A percentile compares a stretch with the other conserved stretches of the same genome.
Evolutionary conservation across 768 basidiomycete species (phyloP).

Genomic region (Pleurotus platypus): DNA sequence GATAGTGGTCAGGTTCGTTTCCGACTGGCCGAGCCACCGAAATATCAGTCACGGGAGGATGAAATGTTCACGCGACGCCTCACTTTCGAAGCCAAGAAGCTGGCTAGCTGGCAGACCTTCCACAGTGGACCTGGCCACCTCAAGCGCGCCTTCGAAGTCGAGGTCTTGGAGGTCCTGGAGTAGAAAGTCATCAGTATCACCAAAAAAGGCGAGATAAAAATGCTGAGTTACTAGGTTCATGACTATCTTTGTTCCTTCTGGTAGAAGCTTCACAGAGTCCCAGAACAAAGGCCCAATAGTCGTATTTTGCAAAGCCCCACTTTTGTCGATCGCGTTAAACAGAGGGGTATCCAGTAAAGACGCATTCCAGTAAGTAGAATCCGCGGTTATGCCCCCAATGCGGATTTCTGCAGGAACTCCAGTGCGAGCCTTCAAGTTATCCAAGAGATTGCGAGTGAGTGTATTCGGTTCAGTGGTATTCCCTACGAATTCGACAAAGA

Average conservation of each 20-base stretch:
- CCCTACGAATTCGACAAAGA: slow-evolving; percentile 47
- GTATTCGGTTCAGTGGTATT: slow-evolving; percentile 39
- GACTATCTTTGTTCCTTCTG: slow-evolving; percentile 42
- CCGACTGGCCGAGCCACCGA: slow-evolving; percentile 32
- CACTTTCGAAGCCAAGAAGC: slow-evolving; percentile 43
- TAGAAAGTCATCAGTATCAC: too few relatives aligned
- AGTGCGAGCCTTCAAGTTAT: slow-evolving; percentile 41
- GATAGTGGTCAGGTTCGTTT: slow-evolving; percentile 54
- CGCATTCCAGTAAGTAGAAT: slow-evolving; percentile 47
- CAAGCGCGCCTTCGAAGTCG: slow-evolving; percentile 36
- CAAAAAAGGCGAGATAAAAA: not conserved
- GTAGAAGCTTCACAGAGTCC: slow-evolving; percentile 41
- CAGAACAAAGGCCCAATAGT: slow-evolving; percentile 50
- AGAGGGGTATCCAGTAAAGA: slow-evolving; percentile 30
- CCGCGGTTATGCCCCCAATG: slow-evolving; percentile 53
- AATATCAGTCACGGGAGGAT: not conserved
- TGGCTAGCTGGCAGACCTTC: slow-evolving; percentile 32
- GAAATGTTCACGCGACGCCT: not conserved
- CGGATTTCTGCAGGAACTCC: slow-evolving; percentile 43
- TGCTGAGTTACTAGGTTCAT: slow-evolving; percentile 36
- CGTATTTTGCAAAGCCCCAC: slow-evolving; percentile 42
- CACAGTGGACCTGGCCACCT: slow-evolving; percentile 39
- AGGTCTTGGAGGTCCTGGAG: slow-evolving; percentile 41
- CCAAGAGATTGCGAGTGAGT: slow-evolving; percentile 39
- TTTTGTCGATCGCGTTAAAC: slow-evolving; percentile 41